Evolutionary conservation across 345 rosid species (phyloP).

Genomic region (Aquilaria malaccensis): DNA sequence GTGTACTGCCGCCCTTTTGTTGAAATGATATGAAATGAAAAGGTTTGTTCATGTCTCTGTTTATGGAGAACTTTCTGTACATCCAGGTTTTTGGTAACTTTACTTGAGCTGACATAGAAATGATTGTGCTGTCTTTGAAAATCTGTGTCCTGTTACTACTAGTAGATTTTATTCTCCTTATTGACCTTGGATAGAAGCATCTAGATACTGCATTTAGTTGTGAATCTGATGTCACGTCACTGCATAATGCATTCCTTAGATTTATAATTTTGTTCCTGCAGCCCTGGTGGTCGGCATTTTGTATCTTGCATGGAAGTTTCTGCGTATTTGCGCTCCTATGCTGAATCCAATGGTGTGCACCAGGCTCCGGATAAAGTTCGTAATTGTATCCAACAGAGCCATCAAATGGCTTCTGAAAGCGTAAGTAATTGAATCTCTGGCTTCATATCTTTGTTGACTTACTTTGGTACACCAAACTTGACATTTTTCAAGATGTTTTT

Average conservation of each 20-base stretch:
- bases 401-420: slow-evolving; percentile 23
- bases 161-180: background rate
- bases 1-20: no score
- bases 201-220: no score
- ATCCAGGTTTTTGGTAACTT: no score
- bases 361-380: slow-evolving; percentile 15
- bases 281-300: slow-evolving; percentile 71
- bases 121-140: no score
- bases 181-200: background rate
- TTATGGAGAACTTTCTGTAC: no score
- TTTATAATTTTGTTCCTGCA: slow-evolving; percentile 15
- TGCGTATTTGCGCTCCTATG: slow-evolving; percentile 41
- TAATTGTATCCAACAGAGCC: slow-evolving; percentile 19
- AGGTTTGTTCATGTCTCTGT: no score
- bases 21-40: no score
- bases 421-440: slow-evolving; percentile 21
- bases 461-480: slow-evolving; percentile 1
- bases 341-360: slow-evolving; percentile 23
- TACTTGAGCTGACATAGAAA: no score
- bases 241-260: background rate
- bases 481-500: slow-evolving; percentile 8
- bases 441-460: slow-evolving; percentile 4
- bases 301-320: slow-evolving; percentile 64
- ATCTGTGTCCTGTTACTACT: no score
- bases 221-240: background rate